Evolutionary conservation across 768 basidiomycete genomes (phyloP).

Genomic region (Favolaschia claudopus): DNA sequence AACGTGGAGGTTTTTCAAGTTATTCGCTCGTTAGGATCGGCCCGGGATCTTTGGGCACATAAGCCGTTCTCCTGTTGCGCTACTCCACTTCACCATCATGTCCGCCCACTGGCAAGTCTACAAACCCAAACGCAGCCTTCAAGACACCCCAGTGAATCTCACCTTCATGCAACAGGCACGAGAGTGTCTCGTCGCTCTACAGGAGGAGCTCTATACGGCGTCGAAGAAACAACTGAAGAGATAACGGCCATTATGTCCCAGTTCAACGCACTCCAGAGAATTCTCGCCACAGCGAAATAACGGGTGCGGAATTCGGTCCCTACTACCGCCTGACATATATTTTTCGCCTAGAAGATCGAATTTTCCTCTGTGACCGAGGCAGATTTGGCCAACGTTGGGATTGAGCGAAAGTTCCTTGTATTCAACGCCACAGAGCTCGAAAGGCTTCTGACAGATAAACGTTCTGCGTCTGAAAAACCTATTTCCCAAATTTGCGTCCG

Average conservation of each 20-base stretch:
- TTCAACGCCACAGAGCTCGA: background rate
- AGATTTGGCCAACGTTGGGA: conserved; percentile 6
- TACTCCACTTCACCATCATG: background rate
- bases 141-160: conserved; percentile 36
- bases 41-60: too few species aligned
- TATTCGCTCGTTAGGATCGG: too few species aligned
- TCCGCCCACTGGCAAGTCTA: conserved; percentile 12
- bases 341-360: conserved; percentile 34
- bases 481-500: background rate
- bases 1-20: too few species aligned
- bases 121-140: conserved; percentile 40
- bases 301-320: conserved; percentile 28
- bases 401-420: conserved; percentile 1
- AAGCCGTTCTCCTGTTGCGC: too few species aligned
- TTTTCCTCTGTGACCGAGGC: conserved; percentile 36
- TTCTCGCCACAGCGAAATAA: conserved; percentile 38
- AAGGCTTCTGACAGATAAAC: background rate
- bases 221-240: conserved; percentile 36
- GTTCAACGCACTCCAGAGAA: conserved; percentile 33
- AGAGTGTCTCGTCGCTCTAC: conserved; percentile 33
- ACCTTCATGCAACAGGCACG: conserved; percentile 35
- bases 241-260: conserved; percentile 30
- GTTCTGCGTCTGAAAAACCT: background rate
- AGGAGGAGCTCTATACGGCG: conserved; percentile 37
- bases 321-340: conserved; percentile 17